These are phyloP conservation scores for Beauveria rudraprayagi DNA, from an alignment of 2,329 filamentous ascomycete species.

Conservation along the genomic window DNA sequence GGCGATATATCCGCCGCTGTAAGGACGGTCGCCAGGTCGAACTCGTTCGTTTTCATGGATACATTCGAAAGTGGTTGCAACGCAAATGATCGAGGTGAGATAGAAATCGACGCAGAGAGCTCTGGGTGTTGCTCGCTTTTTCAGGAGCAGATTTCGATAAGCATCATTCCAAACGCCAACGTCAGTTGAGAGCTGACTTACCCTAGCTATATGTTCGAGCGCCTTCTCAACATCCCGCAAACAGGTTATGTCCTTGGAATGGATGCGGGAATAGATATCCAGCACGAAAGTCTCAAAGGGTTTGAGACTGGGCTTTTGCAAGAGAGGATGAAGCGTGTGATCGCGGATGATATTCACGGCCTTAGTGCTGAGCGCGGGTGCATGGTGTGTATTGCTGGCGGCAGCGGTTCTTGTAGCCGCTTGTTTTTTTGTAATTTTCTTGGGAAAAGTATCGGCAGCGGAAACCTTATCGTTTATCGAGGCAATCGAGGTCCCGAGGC, in stretches of 20 bases:
- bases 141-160: conserved; percentile 61
- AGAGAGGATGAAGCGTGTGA: conserved; percentile 68
- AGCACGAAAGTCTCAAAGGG: conserved; percentile 74
- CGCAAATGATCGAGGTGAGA: conserved; percentile 80
- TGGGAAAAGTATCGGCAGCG: conserved; percentile 31
- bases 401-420: conserved; percentile 48
- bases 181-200: conserved; percentile 63
- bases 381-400: conserved; percentile 38
- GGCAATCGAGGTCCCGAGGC: conserved; percentile 73
- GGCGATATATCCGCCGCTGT: conserved; percentile 94
- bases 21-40: conserved; percentile 76
- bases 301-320: conserved; percentile 64
- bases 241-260: conserved; percentile 78
- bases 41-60: conserved; percentile 81
- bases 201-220: conserved; percentile 80
- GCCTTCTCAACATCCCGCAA: conserved; percentile 93
- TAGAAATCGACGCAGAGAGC: conserved; percentile 76
- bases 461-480: conserved; percentile 47
- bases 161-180: conserved; percentile 52
- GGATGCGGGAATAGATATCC: conserved; percentile 71
- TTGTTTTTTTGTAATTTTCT: conserved; percentile 27
- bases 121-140: conserved; percentile 71
- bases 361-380: conserved; percentile 56
- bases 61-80: conserved; percentile 81
- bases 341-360: conserved; percentile 74